phyloP scores from a whole-genome alignment of 805 yeast genomes.

The Saturnispora sekii region DNA sequence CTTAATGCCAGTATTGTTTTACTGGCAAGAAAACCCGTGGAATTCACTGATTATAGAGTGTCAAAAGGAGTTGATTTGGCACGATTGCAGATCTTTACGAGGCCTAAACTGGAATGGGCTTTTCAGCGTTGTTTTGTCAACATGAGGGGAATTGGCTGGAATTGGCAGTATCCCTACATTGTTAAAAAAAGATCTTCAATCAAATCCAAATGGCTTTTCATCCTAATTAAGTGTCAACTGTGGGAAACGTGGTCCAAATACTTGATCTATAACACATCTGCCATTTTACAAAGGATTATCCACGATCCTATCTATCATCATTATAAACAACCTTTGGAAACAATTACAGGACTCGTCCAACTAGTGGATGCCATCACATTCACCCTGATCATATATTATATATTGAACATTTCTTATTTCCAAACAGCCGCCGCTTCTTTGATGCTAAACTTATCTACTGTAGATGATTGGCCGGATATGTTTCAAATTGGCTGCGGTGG shows the following conservation, averaged over 20 bases:
- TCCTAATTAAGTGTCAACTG: constrained; percentile 7
- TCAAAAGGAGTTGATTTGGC: neutral
- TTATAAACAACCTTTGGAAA: too few species aligned
- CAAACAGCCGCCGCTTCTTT: constrained; percentile 3
- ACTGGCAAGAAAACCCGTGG: constrained; percentile 3
- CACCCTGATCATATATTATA: constrained; percentile 5
- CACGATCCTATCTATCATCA: too few species aligned
- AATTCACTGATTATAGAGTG: constrained; percentile 8
- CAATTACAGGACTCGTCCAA: too few species aligned
- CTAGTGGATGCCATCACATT: neutral
- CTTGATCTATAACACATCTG: constrained; percentile 6
- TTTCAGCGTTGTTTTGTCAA: constrained; percentile 8
- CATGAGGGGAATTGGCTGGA: constrained; percentile 12
- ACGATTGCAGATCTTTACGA: constrained; percentile 2
- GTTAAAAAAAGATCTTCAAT: neutral
- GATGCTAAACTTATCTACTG: constrained; percentile 1
- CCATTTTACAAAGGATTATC: neutral
- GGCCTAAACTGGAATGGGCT: constrained; percentile 8
- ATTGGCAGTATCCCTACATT: constrained; percentile 7
- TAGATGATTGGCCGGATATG: constrained; percentile 11
- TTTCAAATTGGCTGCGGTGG: constrained; percentile 8
- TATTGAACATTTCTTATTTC: constrained; percentile 8
- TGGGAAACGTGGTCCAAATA: constrained; percentile 7
- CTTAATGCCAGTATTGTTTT: constrained; percentile 4
- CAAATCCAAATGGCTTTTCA: constrained; percentile 7